A percentile compares a stretch with the other conserved stretches of the same genome.
Conservation (phyloP, 306 rosid species). For the Corylus heterophylla region DNA sequence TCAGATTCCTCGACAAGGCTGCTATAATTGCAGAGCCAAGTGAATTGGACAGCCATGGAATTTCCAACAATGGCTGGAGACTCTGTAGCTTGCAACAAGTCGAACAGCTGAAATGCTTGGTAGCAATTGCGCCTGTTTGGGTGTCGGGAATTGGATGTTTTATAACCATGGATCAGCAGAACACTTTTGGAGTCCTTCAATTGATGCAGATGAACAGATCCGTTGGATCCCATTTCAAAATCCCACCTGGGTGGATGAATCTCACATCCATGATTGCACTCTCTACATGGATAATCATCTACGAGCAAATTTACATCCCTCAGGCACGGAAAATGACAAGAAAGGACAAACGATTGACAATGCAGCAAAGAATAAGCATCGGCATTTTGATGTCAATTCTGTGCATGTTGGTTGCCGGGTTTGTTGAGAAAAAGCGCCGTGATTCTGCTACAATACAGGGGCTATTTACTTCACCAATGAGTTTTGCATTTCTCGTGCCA, state of each 20-base stretch:
- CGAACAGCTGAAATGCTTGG: conserved; percentile 64
- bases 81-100: conserved; percentile 78
- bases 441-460: conserved; percentile 39
- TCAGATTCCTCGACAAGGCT: conserved; percentile 64
- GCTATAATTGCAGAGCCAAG: conserved; percentile 46
- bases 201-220: conserved; percentile 55
- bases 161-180: conserved; percentile 56
- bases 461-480: conserved; percentile 44
- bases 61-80: conserved; percentile 57
- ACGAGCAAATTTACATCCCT: conserved; percentile 58
- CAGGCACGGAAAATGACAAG: conserved; percentile 12
- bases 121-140: conserved; percentile 68
- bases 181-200: conserved; percentile 78
- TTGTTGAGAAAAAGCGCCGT: conserved; percentile 56
- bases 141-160: conserved; percentile 63
- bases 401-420: conserved; percentile 63
- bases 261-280: conserved; percentile 59
- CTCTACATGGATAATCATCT: conserved; percentile 67
- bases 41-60: conserved; percentile 49
- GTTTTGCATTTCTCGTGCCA: conserved; percentile 52
- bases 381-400: conserved; percentile 70
- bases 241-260: conserved; percentile 81
- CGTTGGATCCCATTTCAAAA: conserved; percentile 54
- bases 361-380: conserved; percentile 48
- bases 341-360: conserved; percentile 41